Evolutionary conservation across 2,329 filamentous ascomycete genomes (phyloP).

Genomic region (Podosphaera xanthii): DNA sequence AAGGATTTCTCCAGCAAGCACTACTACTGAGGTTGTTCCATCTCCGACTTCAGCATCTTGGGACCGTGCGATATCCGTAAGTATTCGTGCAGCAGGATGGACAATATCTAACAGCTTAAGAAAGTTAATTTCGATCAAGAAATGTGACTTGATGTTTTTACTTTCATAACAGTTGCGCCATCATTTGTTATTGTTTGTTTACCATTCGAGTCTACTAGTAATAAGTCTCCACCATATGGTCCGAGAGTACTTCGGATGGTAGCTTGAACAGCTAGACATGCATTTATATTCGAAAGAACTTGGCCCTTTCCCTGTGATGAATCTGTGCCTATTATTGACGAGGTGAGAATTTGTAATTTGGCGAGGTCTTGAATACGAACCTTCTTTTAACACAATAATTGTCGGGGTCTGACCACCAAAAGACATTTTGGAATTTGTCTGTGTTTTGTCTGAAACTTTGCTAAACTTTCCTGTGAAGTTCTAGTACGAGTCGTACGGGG

Average conservation of each 20-base stretch:
- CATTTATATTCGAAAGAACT: constrained; percentile 95
- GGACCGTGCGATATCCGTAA: constrained; percentile 93
- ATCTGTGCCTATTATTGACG: constrained; percentile 51
- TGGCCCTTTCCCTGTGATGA: constrained; percentile 92
- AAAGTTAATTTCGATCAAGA: neutral
- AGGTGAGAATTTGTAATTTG: too few species aligned
- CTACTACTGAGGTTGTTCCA: constrained; percentile 91
- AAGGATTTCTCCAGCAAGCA: constrained; percentile 88
- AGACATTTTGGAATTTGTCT: constrained; percentile 37
- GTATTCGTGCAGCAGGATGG: constrained; percentile 86
- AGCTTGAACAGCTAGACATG: constrained; percentile 81
- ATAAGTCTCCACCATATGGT: constrained; percentile 33
- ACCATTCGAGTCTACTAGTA: constrained; percentile 43
- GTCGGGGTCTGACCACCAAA: constrained; percentile 95
- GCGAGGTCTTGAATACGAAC: constrained; percentile 21
- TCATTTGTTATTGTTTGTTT: constrained; percentile 97
- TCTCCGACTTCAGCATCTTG: constrained; percentile 98
- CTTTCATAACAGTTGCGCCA: constrained; percentile 98
- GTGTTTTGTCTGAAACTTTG: neutral
- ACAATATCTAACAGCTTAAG: constrained; percentile 82
- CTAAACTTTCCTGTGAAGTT: too few species aligned
- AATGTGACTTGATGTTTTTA: constrained; percentile 18
- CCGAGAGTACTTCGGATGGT: constrained; percentile 92
- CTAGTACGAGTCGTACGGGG: too few species aligned
- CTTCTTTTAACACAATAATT: constrained; percentile 94